Evolutionary conservation across 441 rosid genomes (phyloP), one percentile per base, ranked within the genome.

Genomic region (Populus hybrid): DNA sequence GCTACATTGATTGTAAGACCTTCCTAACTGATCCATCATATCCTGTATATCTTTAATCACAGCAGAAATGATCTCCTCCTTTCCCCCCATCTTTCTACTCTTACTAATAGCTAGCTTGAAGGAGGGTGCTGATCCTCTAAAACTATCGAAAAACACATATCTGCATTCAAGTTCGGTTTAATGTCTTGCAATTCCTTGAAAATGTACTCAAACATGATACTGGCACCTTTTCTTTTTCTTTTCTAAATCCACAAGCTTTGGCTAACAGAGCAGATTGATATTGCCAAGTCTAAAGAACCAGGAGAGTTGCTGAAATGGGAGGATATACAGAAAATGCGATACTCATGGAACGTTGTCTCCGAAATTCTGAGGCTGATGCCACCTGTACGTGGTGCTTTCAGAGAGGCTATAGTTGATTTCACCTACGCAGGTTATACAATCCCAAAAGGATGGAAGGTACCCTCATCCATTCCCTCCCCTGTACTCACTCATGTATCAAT

Each of bases 361-460:
- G 69, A 73, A 73, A 53, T 65, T 5, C 28, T 81, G 74, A 70
- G 82, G 67, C 46, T 77, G 0, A 50, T 50, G 4, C 85, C 85
- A 10, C 63, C 81, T 10, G 75, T 10, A 8, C 23, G 35, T n/a
- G 82, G 80, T n/a, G 57, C 65, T 34, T 76, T 65, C 76, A 69
- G 86, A 70, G 78, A 81, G 59, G 80, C 82, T 67, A 0, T 81
- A 63, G 80, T 63, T 23, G 79, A 81, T 64, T 53, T 84, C 38
- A 42, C 72, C 12, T 79, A 61, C 9, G 71, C 66, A 6, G 86
- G 84, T 1, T 78, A 70, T 34, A 73, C 76, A 67, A 81, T 81
- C 34, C 86, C 85, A 67, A 73, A 73, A 77, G 80, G 86, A 75
- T 77, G 79, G 75, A 76, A 81, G 84, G 86, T 78, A 79, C 14